Conservation (phyloP, 768 basidiomycete species). For the Termitomyces sp. region DNA sequence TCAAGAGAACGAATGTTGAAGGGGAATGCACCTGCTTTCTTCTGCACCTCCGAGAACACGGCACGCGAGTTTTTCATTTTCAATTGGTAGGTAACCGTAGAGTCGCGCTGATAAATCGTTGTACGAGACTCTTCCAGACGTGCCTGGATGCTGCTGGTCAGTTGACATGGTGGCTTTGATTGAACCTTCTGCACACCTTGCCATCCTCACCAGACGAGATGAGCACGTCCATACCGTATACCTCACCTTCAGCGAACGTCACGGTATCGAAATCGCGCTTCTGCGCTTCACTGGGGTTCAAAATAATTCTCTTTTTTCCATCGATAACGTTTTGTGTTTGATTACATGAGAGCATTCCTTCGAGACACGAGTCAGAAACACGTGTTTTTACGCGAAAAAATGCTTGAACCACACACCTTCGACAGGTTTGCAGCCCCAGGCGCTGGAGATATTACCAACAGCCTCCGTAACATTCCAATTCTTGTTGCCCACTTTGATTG, state of each 20-base stretch:
- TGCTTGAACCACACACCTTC: conserved; percentile 58
- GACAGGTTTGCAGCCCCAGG: conserved; percentile 87
- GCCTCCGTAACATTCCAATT: conserved; percentile 94
- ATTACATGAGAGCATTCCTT: conserved; percentile 94
- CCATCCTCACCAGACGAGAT: conserved; percentile 87
- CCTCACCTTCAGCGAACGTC: conserved; percentile 89
- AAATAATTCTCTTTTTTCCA: conserved; percentile 92
- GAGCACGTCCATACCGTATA: conserved; percentile 92
- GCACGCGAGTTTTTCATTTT: conserved; percentile 97
- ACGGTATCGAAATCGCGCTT: conserved; percentile 82
- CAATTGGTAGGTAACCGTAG: conserved; percentile 85
- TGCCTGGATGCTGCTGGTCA: conserved; percentile 50
- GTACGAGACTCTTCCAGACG: conserved; percentile 87
- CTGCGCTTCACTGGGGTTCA: conserved; percentile 84
- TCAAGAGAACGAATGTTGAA: conserved; percentile 94
- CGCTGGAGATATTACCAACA: conserved; percentile 65
- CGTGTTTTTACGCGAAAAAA: background rate
- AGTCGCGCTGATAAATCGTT: conserved; percentile 89
- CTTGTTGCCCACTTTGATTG: conserved; percentile 88
- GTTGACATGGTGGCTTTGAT: background rate
- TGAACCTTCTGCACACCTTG: conserved; percentile 54
- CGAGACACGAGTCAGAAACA: conserved; percentile 6
- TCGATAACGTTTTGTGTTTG: conserved; percentile 94
- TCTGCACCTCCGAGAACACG: conserved; percentile 97
- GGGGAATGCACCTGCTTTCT: conserved; percentile 97